phyloP scores from a whole-genome alignment of 2,329 filamentous ascomycete genomes.

The Xylaria sp. region DNA sequence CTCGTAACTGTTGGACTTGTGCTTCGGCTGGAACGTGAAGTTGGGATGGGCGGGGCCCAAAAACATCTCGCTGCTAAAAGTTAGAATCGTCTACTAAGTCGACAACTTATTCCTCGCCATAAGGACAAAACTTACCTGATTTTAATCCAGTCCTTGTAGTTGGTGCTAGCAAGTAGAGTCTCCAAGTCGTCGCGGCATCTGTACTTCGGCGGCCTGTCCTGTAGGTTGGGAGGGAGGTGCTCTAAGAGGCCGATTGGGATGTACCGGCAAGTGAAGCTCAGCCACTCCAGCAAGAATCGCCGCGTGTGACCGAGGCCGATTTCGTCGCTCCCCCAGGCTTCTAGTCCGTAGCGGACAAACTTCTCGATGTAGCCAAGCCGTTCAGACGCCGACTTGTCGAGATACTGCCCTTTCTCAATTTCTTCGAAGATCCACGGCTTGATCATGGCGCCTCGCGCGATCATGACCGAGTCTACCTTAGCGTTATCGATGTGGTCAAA shows the following conservation, averaged over 20 bases:
- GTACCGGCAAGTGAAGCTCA: constrained; percentile 94
- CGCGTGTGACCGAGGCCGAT: constrained; percentile 90
- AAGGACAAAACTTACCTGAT: constrained; percentile 75
- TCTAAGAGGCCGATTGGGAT: constrained; percentile 90
- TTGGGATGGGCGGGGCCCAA: constrained; percentile 88
- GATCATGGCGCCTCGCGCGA: constrained; percentile 93
- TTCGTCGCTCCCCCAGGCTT: constrained; percentile 96
- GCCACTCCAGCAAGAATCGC: constrained; percentile 92
- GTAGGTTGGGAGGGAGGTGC: constrained; percentile 85
- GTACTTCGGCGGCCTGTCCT: constrained; percentile 89
- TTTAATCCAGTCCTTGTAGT: constrained; percentile 99
- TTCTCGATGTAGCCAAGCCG: constrained; percentile 87
- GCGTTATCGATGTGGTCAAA: constrained; percentile 79
- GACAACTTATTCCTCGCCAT: neutral
- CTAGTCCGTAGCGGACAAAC: constrained; percentile 89
- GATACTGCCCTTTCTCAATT: constrained; percentile 89
- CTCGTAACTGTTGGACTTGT: constrained; percentile 93
- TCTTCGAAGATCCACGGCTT: constrained; percentile 99
- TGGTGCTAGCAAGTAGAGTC: constrained; percentile 88
- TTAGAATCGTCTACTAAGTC: constrained; percentile 17
- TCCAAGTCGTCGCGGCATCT: constrained; percentile 89
- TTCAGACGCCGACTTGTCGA: constrained; percentile 93
- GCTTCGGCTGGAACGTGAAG: constrained; percentile 96
- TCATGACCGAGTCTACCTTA: constrained; percentile 93
- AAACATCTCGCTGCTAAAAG: constrained; percentile 85